Conservation (phyloP, 257 asterid genomes). For the Scutellaria barbata region DNA sequence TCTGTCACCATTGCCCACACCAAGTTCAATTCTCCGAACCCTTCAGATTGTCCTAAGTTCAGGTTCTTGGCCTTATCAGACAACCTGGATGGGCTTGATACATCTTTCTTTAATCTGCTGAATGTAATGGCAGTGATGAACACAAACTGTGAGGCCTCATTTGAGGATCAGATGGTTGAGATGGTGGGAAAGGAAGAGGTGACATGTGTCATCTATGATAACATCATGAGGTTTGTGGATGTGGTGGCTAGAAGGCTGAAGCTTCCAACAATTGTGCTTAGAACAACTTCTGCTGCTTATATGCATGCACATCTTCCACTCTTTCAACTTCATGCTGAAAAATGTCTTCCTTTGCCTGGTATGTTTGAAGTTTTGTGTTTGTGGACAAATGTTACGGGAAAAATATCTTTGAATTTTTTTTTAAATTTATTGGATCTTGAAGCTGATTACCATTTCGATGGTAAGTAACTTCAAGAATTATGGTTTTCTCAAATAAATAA, state of each 20-base stretch:
- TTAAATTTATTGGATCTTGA: no score
- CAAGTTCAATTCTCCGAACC: constrained; percentile 47
- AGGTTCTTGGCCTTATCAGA: constrained; percentile 38
- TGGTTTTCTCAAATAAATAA: no score
- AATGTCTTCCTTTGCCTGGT: constrained; percentile 50
- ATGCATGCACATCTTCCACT: constrained; percentile 37
- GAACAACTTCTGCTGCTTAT: constrained; percentile 42
- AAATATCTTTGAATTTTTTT: no score
- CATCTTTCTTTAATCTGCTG: constrained; percentile 24
- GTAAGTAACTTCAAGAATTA: no score
- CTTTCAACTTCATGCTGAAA: constrained; percentile 33
- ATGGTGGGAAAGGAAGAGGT: constrained; percentile 25
- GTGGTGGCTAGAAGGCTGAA: constrained; percentile 40
- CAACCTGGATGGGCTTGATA: background rate
- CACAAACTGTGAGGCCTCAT: constrained; percentile 41
- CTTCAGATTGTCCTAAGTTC: constrained; percentile 49
- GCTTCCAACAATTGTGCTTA: constrained; percentile 54
- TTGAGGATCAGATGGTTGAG: constrained; percentile 38
- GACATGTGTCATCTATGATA: constrained; percentile 51
- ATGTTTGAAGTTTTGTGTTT: background rate
- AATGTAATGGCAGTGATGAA: constrained; percentile 30
- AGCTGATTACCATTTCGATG: no score
- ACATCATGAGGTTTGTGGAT: constrained; percentile 45
- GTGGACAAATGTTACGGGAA: no score
- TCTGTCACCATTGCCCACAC: constrained; percentile 58